These are phyloP conservation scores for Cladophialophora exuberans DNA, from an alignment of 2,329 filamentous ascomycete species.

Conservation along the genomic window DNA sequence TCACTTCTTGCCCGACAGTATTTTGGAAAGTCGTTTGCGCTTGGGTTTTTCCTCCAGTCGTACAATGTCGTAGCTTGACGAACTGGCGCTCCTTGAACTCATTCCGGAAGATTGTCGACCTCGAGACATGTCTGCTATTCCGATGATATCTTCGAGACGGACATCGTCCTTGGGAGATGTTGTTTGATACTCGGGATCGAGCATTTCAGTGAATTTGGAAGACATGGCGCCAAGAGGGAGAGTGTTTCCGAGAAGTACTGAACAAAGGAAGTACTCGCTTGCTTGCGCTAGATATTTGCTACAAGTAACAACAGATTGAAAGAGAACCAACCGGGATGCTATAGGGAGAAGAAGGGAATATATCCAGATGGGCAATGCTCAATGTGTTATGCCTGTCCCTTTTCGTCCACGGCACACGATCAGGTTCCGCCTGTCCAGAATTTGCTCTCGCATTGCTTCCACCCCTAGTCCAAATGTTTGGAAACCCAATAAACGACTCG, in stretches of 20 bases:
- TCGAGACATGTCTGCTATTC: constrained; percentile 39
- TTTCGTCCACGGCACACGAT: constrained; percentile 24
- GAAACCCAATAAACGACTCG: constrained; percentile 17
- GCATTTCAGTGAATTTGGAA: constrained; percentile 49
- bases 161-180: constrained; percentile 46
- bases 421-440: constrained; percentile 16
- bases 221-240: constrained; percentile 38
- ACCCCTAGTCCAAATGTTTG: constrained; percentile 7
- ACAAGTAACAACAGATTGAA: no score
- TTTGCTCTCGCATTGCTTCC: constrained; percentile 5
- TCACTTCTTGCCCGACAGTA: constrained; percentile 28
- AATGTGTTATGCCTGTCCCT: neutral
- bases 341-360: constrained; percentile 2
- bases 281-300: no score
- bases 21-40: constrained; percentile 24
- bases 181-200: constrained; percentile 41
- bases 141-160: constrained; percentile 48
- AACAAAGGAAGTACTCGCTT: no score
- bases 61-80: constrained; percentile 26
- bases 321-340: no score
- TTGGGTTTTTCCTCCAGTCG: constrained; percentile 19
- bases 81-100: constrained; percentile 42
- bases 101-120: constrained; percentile 38
- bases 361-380: constrained; percentile 1
- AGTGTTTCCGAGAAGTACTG: no score